Evolutionary conservation across 2,329 filamentous ascomycete genomes (phyloP), one percentile per base, ranked within the genome.

Genomic region (Calonectria henricotiae): DNA sequence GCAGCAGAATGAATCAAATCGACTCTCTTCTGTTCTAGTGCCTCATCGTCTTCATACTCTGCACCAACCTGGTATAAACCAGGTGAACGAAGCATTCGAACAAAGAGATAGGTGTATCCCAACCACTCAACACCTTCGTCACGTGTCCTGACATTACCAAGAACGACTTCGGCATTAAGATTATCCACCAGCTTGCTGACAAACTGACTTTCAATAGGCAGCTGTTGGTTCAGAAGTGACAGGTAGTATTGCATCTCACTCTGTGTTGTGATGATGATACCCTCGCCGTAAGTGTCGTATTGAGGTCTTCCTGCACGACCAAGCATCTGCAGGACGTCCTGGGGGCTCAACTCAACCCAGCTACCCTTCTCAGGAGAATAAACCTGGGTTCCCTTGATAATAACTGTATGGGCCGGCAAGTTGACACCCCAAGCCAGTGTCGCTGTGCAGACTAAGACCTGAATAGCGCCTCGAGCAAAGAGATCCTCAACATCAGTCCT

Each of bases 361-460:
- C 94, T 96, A 85, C 96, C 96, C 85, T 98, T 98, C 81, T 99
- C 96, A 0, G 96, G 96, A 0, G 96, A 98, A 84, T 99, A 99
- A 23, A 99, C 93, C 79, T 98, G 95, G 1, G 96, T 99, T 66
- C 96, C 96, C 84, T 99, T 99, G 86, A 99, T 99, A 80, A 99
- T 96, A 79, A 99, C 96, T 0, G 96, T 98, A 80, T 99, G 96
- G 2, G 96, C 96, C 5, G 96, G 96, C 79, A 99, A 85, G 83
- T 99, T 99, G 80, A 99, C 96, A 90, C 96, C 96, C 96, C 96
- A 99, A 27, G 96, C 96, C 64, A 99, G 87, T n/a, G 96, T 99
- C 44, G 97, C 96, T 44, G 96, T 99, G 83, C 95, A 98, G 41
- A 98, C 96, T 62, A 99, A 90, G 1, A 99, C 96, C 81, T 98